Evolutionary conservation across 345 rosid species (phyloP), one percentile per base, ranked within the genome.

Genomic region (Streptanthus diversifolius): DNA sequence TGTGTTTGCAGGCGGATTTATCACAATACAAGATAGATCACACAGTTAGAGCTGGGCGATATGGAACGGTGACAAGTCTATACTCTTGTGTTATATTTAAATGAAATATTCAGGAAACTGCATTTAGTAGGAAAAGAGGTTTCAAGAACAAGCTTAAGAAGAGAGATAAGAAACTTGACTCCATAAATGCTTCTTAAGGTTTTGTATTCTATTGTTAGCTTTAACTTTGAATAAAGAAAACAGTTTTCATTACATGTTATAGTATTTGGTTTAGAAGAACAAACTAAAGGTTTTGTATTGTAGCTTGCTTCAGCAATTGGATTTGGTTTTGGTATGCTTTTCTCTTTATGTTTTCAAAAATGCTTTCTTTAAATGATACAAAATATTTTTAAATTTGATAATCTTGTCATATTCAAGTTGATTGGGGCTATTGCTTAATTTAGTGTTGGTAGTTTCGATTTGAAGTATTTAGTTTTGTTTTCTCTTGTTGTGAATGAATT

Each of bases 11-110:
- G 99, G 99, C 99, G 25, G 97, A 95, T 71, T 95, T 91, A 80
- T 88, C 99, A n/a, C n/a, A n/a, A n/a, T 1, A 95, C 73, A 87
- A 97, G 82, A 82, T 95, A 55, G 97, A 95, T 41, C 87, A 96
- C 45, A 93, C 98, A 75, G 98, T 93, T 80, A 87, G 97, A 64
- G 98, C 97, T 66, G 98, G 98, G 63, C 96, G 84, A 53, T 81
- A 82, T 77, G 98, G 98, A 69, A 84, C 84, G 24, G 92, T 95
- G 79, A 93, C 98, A 53, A 93, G 89, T 85, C 85, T 95, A 52
- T 95, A 85, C 63, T 76, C 19, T 41, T 70, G 8, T 54, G 45
- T 55, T 62, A 40, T 66, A 52, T 18, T 6, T 18, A 22, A 39
- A 10, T 47, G 43, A 66, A 74, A 48, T 55, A 9, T 69, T 21